Conservation (phyloP, 192 early-diverging fungal genomes). For the Backusella tuberculispora region DNA sequence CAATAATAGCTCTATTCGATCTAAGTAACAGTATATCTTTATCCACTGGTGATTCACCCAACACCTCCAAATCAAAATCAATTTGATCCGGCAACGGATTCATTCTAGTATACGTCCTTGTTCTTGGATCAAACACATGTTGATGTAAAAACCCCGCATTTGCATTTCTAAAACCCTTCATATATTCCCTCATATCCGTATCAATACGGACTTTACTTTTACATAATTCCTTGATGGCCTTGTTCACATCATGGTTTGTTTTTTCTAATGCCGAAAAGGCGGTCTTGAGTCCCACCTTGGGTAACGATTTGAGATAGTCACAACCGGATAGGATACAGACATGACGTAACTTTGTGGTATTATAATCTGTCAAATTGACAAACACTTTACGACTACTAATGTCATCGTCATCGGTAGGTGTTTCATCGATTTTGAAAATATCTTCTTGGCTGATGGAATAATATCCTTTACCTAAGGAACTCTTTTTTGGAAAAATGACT, state of each 20-base stretch:
- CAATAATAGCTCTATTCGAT: neutral
- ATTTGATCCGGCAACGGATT: constrained; percentile 47
- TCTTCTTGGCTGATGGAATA: constrained; percentile 67
- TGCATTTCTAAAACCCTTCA: constrained; percentile 68
- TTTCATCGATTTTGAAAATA: constrained; percentile 50
- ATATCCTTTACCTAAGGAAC: constrained; percentile 68
- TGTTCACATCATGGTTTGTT: constrained; percentile 45
- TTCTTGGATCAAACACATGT: constrained; percentile 80
- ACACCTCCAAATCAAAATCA: neutral
- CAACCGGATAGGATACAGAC: constrained; percentile 97
- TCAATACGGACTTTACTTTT: constrained; percentile 51
- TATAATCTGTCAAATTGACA: constrained; percentile 50
- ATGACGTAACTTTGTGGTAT: constrained; percentile 65
- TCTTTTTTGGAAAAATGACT: constrained; percentile 82
- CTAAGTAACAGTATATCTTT: neutral
- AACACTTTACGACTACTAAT: neutral
- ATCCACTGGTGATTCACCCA: neutral
- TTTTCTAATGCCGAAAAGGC: constrained; percentile 62
- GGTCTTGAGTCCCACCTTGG: constrained; percentile 87
- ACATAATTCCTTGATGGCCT: constrained; percentile 39
- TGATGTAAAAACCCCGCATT: constrained; percentile 91
- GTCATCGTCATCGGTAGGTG: constrained; percentile 21
- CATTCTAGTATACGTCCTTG: constrained; percentile 59
- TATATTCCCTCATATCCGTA: constrained; percentile 61
- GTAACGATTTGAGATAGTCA: constrained; percentile 88